Evolutionary conservation across 2,329 filamentous ascomycete genomes (phyloP).

Genomic region (Colletotrichum chlorophyti): DNA sequence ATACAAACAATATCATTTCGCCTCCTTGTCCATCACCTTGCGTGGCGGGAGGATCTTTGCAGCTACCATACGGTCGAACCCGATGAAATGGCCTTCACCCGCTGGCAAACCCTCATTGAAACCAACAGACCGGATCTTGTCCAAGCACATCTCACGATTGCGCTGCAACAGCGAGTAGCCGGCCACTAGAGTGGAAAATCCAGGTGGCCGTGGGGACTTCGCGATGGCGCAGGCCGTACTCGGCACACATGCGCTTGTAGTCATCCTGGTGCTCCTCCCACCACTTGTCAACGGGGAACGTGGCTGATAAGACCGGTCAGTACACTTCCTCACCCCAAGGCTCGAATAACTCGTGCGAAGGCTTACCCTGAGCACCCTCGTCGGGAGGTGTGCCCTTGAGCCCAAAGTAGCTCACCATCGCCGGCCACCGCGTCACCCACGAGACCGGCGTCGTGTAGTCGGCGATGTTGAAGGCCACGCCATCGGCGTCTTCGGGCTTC

Average conservation of each 20-base stretch:
- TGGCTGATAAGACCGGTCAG: too few relatives aligned
- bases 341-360: too few relatives aligned
- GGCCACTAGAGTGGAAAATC: constrained; percentile 4
- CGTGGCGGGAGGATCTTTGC: background rate
- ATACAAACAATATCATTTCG: too few relatives aligned
- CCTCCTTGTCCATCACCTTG: constrained; percentile 1
- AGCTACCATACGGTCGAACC: background rate
- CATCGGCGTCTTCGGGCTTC: constrained; percentile 17
- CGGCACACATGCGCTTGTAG: too few relatives aligned
- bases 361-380: too few relatives aligned
- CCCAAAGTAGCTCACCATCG: constrained; percentile 25
- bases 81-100: background rate
- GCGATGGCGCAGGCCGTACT: constrained; percentile 4
- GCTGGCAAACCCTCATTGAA: constrained; percentile 6
- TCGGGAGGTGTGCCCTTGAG: too few relatives aligned
- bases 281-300: too few relatives aligned
- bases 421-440: constrained; percentile 30
- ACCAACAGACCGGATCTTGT: constrained; percentile 15
- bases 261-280: too few relatives aligned
- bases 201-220: constrained; percentile 7
- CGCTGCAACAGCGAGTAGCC: background rate
- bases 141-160: constrained; percentile 5
- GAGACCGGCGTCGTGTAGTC: constrained; percentile 21
- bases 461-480: constrained; percentile 27
- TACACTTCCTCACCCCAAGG: too few relatives aligned